Evolutionary conservation across 2,329 filamentous ascomycete genomes (phyloP), one percentile per base, ranked within the genome.

Genomic region (Allantophomopsis cytisporea): DNA sequence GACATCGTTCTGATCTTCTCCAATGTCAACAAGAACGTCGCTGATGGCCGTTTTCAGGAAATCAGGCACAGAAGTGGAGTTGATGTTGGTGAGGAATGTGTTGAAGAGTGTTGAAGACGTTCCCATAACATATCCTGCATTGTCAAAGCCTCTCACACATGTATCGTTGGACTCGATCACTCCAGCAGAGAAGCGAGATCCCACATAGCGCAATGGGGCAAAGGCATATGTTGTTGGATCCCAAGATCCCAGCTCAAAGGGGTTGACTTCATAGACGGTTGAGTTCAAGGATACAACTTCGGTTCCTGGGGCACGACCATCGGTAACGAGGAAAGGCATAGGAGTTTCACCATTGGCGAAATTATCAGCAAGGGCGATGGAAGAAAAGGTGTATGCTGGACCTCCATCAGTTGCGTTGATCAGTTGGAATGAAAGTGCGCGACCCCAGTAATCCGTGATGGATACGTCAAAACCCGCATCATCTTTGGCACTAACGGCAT

Each of bases 51-150:
- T 54, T 2, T 66, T 67, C 7, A 75, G 51, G 28, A 68, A 58
- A 1, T 63, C 54, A 2, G 67, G 68, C 2, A 70, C 54, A 18
- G 61, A 58, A 16, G 59, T 57, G 8, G 55, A 57, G 46, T 84
- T 71, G 40, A 89, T 64, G 10, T 74, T 60, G 3, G 87, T 65
- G 14, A 94, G 60, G 50, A 83, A 72, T 50, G 77, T 66, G 61
- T 94, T 94, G 69, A 94, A 94, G 2, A 94, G 68, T 1, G 83
- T 81, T 1, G 80, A 85, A 16, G 80, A 86, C 0, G 87, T 94
- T 38, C 87, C 87, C 75, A 94, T 86, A 18, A 94, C 65, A 53
- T 74, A 94, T 6, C 84, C 84, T 17, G 73, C 72, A 50, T 87
- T 87, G 59, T 94, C 88, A 46, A 87, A 87, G 1, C 88, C 88